Evolutionary conservation across 257 asterid species (phyloP).

Genomic region (Gardenia jasminoides): DNA sequence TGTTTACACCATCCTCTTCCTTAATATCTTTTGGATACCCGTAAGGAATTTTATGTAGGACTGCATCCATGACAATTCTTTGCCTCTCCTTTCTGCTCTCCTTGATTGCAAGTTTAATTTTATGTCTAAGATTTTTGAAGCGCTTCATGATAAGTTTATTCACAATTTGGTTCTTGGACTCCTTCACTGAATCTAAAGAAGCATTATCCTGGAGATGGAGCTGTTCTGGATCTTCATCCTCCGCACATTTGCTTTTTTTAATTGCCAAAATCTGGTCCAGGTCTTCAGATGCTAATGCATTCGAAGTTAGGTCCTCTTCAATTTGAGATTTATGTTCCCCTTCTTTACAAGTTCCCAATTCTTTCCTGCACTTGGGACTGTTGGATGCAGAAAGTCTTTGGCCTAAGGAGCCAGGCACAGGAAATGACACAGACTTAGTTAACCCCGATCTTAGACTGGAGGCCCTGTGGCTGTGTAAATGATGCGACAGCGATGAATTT

Average conservation of each 20-base stretch:
- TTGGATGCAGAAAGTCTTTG: slow-evolving; percentile 2
- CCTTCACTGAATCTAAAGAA: slow-evolving; percentile 22
- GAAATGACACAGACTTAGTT: slow-evolving; percentile 63
- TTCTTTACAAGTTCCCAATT: slow-evolving; percentile 14
- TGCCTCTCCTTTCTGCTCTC: slow-evolving; percentile 66
- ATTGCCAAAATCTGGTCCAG: slow-evolving; percentile 8
- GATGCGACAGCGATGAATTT: slow-evolving; percentile 40
- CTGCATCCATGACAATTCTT: slow-evolving; percentile 69
- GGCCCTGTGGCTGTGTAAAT: slow-evolving; percentile 42
- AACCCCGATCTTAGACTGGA: slow-evolving; percentile 38
- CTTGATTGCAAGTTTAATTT: slow-evolving; percentile 53
- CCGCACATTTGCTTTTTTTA: slow-evolving; percentile 15
- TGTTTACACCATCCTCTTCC: slow-evolving; percentile 15
- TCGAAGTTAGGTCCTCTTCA: background rate
- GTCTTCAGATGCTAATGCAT: slow-evolving; percentile 15
- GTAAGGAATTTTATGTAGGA: slow-evolving; percentile 66
- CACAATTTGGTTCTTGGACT: slow-evolving; percentile 30
- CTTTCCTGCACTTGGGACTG: slow-evolving; percentile 10
- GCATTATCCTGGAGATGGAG: slow-evolving; percentile 16
- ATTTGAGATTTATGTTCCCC: slow-evolving; percentile 13
- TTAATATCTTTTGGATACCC: slow-evolving; percentile 35
- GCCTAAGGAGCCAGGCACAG: slow-evolving; percentile 28
- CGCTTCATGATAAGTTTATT: slow-evolving; percentile 41
- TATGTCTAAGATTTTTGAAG: slow-evolving; percentile 63
- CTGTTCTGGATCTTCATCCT: slow-evolving; percentile 16